Percentiles rank a stretch among this genome's conserved stretches.
These are phyloP conservation scores for Capsicum rhomboideum DNA, from an alignment of 257 asterid species.

Conservation along the genomic window DNA sequence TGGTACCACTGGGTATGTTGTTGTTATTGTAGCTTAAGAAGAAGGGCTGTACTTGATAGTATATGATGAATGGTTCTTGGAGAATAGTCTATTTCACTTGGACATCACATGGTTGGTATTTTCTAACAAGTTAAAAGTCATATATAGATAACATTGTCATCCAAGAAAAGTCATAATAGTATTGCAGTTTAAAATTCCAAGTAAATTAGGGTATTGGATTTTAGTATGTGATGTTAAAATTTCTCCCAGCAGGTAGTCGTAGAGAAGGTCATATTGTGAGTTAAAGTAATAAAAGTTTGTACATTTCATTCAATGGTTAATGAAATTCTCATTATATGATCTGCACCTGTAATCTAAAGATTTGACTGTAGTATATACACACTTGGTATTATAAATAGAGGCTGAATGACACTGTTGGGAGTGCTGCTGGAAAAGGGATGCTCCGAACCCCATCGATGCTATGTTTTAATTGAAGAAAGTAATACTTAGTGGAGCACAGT, in stretches of 20 bases:
- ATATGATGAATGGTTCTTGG: not conserved
- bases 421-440: not conserved
- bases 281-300: not conserved
- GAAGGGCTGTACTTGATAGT: not conserved
- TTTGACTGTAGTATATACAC: not conserved
- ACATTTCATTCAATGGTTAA: not conserved
- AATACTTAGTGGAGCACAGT: not conserved
- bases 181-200: not conserved
- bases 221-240: not conserved
- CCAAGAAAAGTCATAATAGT: not conserved
- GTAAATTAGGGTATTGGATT: not conserved
- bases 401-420: not conserved
- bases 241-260: not conserved
- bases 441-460: not conserved
- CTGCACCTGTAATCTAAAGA: not conserved
- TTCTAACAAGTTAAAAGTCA: not conserved
- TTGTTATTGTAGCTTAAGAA: no score
- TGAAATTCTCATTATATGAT: not conserved
- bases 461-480: not conserved
- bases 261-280: not conserved
- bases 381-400: not conserved
- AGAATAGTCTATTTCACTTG: not conserved
- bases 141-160: not conserved
- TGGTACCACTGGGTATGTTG: no score
- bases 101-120: not conserved